Conservation (phyloP, 441 rosid species). For the Theobroma grandiflorum region DNA sequence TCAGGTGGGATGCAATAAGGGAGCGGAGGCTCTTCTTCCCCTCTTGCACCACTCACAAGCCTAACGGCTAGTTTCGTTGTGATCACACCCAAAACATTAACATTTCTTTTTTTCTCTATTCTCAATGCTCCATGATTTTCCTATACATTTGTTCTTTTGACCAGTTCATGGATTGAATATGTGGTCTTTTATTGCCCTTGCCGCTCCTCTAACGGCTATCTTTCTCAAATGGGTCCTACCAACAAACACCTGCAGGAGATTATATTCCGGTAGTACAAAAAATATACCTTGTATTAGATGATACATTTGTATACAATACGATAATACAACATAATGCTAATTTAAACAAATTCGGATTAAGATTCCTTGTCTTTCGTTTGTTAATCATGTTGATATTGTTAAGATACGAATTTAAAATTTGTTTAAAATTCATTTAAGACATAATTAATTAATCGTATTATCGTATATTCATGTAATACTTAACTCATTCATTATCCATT, state of each 20-base stretch:
- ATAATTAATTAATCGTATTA: no score
- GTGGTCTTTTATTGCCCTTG: background rate
- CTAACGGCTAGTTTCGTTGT: conserved; percentile 62
- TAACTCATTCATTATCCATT: no score
- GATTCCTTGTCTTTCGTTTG: no score
- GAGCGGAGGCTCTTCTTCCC: conserved; percentile 39
- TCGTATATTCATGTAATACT: no score
- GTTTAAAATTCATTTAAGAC: no score
- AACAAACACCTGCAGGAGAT: background rate
- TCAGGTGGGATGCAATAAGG: conserved; percentile 51
- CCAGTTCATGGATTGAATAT: background rate
- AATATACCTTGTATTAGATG: no score
- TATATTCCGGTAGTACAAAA: background rate
- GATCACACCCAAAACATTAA: background rate
- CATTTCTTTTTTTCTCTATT: background rate
- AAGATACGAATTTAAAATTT: no score
- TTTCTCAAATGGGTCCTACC: conserved; percentile 2
- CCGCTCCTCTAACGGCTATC: conserved; percentile 28
- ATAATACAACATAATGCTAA: no score
- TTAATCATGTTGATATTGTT: no score
- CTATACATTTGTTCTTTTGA: background rate
- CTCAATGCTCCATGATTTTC: background rate
- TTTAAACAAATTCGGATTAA: no score
- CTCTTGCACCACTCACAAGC: conserved; percentile 18
- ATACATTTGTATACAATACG: no score